Percentiles rank a stretch among this genome's conserved stretches.
phyloP scores from a whole-genome alignment of 2,329 filamentous ascomycete species.

The Xylariaceae sp. region DNA sequence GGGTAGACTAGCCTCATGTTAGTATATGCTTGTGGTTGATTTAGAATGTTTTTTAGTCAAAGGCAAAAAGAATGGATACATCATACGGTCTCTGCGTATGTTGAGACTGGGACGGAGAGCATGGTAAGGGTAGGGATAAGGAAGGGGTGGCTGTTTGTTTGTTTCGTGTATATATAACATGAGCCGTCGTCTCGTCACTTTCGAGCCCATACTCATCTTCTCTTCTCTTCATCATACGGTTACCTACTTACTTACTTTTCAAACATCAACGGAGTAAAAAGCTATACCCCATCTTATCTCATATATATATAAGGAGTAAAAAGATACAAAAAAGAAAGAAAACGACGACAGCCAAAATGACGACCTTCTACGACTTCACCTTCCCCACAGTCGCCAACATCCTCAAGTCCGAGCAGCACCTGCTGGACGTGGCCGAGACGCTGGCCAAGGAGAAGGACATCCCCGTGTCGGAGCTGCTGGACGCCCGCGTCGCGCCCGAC shows the following conservation, averaged over 20 bases:
- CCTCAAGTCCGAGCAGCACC: slow-evolving; percentile 29
- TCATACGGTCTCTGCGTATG: too few species aligned
- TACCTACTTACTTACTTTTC: too few species aligned
- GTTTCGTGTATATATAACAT: not conserved
- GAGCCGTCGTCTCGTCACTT: not conserved
- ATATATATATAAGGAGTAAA: too few species aligned
- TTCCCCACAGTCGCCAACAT: slow-evolving; percentile 29
- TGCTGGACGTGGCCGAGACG: slow-evolving; percentile 35
- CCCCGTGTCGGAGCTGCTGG: slow-evolving; percentile 22
- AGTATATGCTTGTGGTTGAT: too few species aligned
- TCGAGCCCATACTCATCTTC: not conserved
- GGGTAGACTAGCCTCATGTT: too few species aligned
- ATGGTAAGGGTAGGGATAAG: too few species aligned
- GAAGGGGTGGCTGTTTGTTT: too few species aligned
- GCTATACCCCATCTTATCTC: not conserved
- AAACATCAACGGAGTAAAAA: too few species aligned
- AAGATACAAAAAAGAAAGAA: too few species aligned
- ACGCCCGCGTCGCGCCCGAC: slow-evolving; percentile 34
- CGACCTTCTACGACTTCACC: slow-evolving; percentile 38
- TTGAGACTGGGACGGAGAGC: too few species aligned
- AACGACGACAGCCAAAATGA: slow-evolving; percentile 20
- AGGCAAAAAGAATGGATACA: too few species aligned
- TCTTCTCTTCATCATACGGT: not conserved
- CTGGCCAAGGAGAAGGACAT: slow-evolving; percentile 27
- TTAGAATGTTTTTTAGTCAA: too few species aligned